Base-by-base conservation (phyloP, 257 asterid species). In the Salvia rosmarinus region DNA sequence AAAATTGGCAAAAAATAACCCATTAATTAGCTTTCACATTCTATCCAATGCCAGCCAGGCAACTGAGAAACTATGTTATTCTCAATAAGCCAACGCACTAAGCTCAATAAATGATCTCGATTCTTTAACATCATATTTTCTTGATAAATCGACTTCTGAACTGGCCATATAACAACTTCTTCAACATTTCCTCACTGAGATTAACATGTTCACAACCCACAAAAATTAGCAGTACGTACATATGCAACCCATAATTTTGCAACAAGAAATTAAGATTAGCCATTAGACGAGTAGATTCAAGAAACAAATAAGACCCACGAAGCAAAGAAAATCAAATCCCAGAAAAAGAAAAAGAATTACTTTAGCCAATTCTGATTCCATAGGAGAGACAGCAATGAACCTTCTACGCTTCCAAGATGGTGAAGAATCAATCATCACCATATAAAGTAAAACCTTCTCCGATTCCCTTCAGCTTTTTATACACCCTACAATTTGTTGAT, bases 301-400 rank as follows among this genome's bases (percentile, higher is more conserved):
- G n/a, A 13, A 5, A 17, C 4, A 66, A 23, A 6, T 1, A n/a
- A 42, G 14, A 11, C 17, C 55, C 9, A 14, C n/a, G 10, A 10
- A 37, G 14, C 4, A 9, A 43, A n/a, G 23, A 42, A 35, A 34
- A 42, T 9, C n/a, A 51, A 39, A 32, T n/a, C 14, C 28, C 43
- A 59, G 34, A 44, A 51, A 42, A 42, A 61, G n/a, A 10, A 9
- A 37, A 25, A 54, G 25, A 34, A 12, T 13, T 34, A 92, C 98
- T 89, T 80, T 85, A 13, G 90, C 95, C 1, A 86, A 82, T 75
- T 88, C 89, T 40, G 81, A 79, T 55, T 89, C 99, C 98, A 95
- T 95, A 50, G 85, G 70, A 61, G 85, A 71, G 67, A 81, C 77
- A 34, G 86, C 77, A 40, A 68, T 39, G 75, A 81, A 84, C 79